Conservation (phyloP, 768 basidiomycete genomes). For the Pulveroboletus sp. region DNA sequence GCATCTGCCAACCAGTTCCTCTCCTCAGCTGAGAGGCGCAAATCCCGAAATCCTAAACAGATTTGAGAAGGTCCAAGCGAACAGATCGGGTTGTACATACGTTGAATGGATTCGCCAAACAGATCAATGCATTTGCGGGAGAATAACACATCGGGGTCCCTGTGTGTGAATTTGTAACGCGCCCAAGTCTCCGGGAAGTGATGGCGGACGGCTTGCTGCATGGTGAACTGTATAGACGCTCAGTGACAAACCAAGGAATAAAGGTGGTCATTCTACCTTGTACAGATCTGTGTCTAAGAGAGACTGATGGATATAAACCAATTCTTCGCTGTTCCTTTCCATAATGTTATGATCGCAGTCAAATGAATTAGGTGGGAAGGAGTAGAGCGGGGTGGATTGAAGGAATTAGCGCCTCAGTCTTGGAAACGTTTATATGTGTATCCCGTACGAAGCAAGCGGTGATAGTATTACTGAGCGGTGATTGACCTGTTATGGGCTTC, state of each 20-base stretch:
- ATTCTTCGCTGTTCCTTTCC: conserved; percentile 8
- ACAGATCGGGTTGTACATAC: conserved; percentile 38
- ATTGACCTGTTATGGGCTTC: too few relatives aligned
- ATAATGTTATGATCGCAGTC: conserved; percentile 4
- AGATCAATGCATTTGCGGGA: conserved; percentile 34
- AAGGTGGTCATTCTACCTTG: conserved; percentile 54
- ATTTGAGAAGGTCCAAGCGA: conserved; percentile 24
- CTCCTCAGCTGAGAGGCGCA: conserved; percentile 62
- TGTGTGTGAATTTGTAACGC: conserved; percentile 80
- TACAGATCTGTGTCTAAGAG: conserved; percentile 93
- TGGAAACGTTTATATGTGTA: too few relatives aligned
- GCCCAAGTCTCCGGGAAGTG: conserved; percentile 73
- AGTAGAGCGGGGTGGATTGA: too few relatives aligned
- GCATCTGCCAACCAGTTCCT: conserved; percentile 57
- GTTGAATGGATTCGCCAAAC: conserved; percentile 53
- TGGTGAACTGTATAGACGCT: conserved; percentile 61
- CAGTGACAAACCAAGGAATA: background rate
- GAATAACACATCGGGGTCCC: conserved; percentile 63
- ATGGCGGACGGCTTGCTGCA: conserved; percentile 88
- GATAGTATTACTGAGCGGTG: too few relatives aligned
- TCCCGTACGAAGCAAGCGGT: too few relatives aligned
- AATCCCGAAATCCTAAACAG: conserved; percentile 60
- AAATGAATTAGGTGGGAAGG: too few relatives aligned
- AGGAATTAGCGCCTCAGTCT: too few relatives aligned
- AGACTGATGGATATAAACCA: conserved; percentile 37